Conservation (phyloP, 805 yeast species). For the Cyberlindnera meyerae region DNA sequence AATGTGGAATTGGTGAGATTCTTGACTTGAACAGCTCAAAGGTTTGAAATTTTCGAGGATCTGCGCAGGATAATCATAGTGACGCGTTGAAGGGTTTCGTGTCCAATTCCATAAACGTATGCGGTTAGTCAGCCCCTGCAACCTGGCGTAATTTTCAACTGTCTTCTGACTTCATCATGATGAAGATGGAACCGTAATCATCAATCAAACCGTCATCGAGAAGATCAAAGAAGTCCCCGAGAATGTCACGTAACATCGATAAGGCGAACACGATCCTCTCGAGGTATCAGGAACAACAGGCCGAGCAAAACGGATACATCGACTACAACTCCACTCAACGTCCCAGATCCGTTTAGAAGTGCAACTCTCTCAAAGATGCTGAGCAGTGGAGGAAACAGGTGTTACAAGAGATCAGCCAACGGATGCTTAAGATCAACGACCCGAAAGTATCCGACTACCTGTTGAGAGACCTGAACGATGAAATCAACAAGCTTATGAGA, state of each 20-base stretch:
- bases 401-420: conserved; percentile 56
- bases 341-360: conserved; percentile 55
- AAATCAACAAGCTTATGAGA: conserved; percentile 56
- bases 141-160: too few species aligned
- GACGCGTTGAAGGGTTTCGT: too few species aligned
- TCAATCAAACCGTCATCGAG: too few species aligned
- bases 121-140: too few species aligned
- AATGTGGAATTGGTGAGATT: too few species aligned
- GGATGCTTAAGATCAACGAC: conserved; percentile 62
- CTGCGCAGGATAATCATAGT: too few species aligned
- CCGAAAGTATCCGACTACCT: conserved; percentile 51
- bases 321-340: conserved; percentile 53
- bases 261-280: conserved; percentile 69
- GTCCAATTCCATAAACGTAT: too few species aligned
- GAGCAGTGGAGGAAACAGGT: conserved; percentile 65
- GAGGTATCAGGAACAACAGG: conserved; percentile 59
- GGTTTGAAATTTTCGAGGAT: too few species aligned
- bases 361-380: conserved; percentile 54
- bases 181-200: too few species aligned
- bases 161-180: too few species aligned
- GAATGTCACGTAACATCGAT: conserved; percentile 74
- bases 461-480: conserved; percentile 70
- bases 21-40: too few species aligned
- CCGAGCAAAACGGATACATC: conserved; percentile 52
- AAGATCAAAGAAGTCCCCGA: too few species aligned